Evolutionary conservation across 2,329 filamentous ascomycete species (phyloP), one percentile per base, ranked within the genome.

Genomic region (Colletotrichum sp.): DNA sequence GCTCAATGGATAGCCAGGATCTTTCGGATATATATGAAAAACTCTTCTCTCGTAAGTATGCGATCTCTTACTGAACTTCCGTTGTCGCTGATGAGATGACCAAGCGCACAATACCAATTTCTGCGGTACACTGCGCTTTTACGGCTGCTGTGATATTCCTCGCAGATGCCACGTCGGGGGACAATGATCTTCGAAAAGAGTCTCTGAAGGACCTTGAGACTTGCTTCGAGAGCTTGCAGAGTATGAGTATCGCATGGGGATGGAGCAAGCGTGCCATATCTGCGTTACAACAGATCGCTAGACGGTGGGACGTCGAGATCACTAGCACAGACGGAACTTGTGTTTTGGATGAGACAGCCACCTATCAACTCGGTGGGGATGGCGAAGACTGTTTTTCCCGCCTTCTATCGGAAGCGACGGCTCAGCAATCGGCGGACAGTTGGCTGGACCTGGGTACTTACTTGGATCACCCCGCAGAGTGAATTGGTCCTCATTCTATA

Each of bases 361-460:
- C 5, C 36, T 39, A 0, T 5, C 16, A 1, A 1, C 16, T 16
- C 1, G 36, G 2, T 3, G 16, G 4, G 4, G 2, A 39, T 39
- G 36, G 9, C 36, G 36, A 39, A 6, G 36, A 39, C 1, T 39
- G 8, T 2, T 39, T 39, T 9, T 10, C 36, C 2, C 36, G 16
- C 1, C 36, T 18, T 39, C 36, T 39, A 9, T 5, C 36, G 0
- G 36, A 39, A 3, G 36, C 36, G 0, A 18, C 36, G 5, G 16
- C 36, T 3, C 36, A 9, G 16, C 36, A 5, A 18, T 6, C 36
- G 5, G 5, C 36, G 36, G 36, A 39, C 36, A 39, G 36, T 3
- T 39, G 36, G 36, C 0, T 39, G 2, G 36, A 39, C 8, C 36
- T 39, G 8, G 36, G 8, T 1, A 18, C 36, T 39, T 39, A 18